phyloP scores from a whole-genome alignment of 495 filamentous ascomycete species.

The Neurospora sp. region DNA sequence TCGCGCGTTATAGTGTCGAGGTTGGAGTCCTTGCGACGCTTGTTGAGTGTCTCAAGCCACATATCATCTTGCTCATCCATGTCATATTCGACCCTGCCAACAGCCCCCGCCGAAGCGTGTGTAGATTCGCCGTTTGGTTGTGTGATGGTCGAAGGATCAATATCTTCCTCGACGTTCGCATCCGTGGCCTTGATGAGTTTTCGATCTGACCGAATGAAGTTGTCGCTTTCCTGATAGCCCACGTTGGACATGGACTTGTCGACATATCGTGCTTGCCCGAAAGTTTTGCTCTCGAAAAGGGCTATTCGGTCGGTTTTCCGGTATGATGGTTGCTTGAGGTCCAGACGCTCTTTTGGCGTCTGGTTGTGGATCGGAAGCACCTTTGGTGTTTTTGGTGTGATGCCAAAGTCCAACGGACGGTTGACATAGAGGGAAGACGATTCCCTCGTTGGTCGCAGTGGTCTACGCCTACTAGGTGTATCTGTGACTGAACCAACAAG shows the following conservation, averaged over 20 bases:
- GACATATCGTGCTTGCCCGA: slow-evolving; percentile 51
- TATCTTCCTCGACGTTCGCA: slow-evolving; percentile 70
- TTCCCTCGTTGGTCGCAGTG: slow-evolving; percentile 36
- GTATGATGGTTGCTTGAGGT: slow-evolving; percentile 48
- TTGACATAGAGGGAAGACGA: slow-evolving; percentile 38
- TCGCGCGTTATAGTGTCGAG: slow-evolving; percentile 79
- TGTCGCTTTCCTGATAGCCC: slow-evolving; percentile 89
- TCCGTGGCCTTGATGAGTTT: slow-evolving; percentile 69
- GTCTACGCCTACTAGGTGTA: slow-evolving; percentile 37
- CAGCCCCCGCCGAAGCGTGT: slow-evolving; percentile 26
- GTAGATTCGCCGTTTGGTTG: slow-evolving; percentile 50
- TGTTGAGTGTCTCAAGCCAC: slow-evolving; percentile 83
- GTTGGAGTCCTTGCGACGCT: slow-evolving; percentile 56
- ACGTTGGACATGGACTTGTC: slow-evolving; percentile 89
- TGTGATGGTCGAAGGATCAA: slow-evolving; percentile 51
- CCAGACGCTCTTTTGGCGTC: slow-evolving; percentile 48
- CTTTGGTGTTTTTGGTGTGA: slow-evolving; percentile 34
- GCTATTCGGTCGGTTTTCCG: slow-evolving; percentile 44
- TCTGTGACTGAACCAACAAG: slow-evolving; percentile 12
- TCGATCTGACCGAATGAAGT: slow-evolving; percentile 66
- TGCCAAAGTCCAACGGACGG: slow-evolving; percentile 26
- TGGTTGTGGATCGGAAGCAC: slow-evolving; percentile 43
- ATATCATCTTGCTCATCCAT: slow-evolving; percentile 99
- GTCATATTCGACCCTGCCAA: slow-evolving; percentile 90
- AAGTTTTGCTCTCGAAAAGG: slow-evolving; percentile 45